These are phyloP conservation scores for Colletotrichum caudatum DNA, from an alignment of 2,329 filamentous ascomycete genomes.

Conservation along the genomic window DNA sequence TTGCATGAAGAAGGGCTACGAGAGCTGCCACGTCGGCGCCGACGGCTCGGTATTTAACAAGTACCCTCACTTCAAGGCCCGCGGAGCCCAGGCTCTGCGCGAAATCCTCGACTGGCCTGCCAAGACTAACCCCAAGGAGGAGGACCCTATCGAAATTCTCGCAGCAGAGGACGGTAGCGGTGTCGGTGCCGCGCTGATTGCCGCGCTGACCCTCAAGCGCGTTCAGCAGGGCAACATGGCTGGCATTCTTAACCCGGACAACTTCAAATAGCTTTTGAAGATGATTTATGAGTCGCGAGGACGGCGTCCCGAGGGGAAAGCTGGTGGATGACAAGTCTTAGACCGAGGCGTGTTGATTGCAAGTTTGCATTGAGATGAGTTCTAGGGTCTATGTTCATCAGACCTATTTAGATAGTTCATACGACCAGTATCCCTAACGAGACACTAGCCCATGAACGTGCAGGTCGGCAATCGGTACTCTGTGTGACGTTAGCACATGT, in stretches of 20 bases:
- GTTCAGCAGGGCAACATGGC: constrained; percentile 72
- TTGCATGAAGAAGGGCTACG: constrained; percentile 93
- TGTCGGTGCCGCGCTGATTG: constrained; percentile 97
- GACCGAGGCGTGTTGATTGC: constrained; percentile 44
- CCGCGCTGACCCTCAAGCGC: constrained; percentile 75
- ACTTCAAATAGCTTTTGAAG: constrained; percentile 59
- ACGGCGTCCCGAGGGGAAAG: constrained; percentile 42
- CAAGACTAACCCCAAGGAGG: constrained; percentile 75
- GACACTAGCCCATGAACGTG: constrained; percentile 74
- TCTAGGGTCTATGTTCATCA: constrained; percentile 27
- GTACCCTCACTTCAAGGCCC: constrained; percentile 97
- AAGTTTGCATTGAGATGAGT: constrained; percentile 31
- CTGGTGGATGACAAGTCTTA: constrained; percentile 29
- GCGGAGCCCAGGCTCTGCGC: constrained; percentile 87
- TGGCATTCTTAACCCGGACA: constrained; percentile 74
- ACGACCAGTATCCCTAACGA: constrained; percentile 20
- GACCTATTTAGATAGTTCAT: constrained; percentile 33
- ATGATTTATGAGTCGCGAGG: constrained; percentile 15
- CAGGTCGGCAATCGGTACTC: constrained; percentile 81
- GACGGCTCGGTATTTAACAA: constrained; percentile 99
- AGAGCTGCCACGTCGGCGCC: constrained; percentile 91
- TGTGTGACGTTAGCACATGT: constrained; percentile 47
- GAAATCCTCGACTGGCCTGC: constrained; percentile 96
- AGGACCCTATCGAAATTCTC: constrained; percentile 88
- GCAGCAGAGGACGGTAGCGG: constrained; percentile 95